phyloP scores from a whole-genome alignment of 176 grass and related monocot species.

The Avena sativa region DNA sequence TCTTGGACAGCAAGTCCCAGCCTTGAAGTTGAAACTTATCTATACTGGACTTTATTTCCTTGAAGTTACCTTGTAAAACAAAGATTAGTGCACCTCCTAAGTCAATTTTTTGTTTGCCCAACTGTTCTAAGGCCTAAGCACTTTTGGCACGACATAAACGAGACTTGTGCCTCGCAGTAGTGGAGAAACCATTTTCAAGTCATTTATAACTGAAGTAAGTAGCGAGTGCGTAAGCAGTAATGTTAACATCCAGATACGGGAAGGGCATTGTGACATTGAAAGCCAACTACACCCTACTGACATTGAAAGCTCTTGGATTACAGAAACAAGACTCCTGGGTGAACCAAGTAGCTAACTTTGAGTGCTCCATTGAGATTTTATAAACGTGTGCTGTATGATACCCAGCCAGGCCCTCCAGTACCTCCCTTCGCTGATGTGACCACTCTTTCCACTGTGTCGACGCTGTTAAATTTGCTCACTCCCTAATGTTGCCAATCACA shows the following conservation, averaged over 20 bases:
- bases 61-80: neutral
- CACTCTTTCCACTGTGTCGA: neutral
- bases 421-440: neutral
- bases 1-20: neutral
- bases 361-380: neutral
- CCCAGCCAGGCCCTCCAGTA: neutral
- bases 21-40: neutral
- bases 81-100: neutral
- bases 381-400: neutral
- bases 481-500: neutral
- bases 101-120: neutral
- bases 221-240: neutral
- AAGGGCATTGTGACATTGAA: neutral
- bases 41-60: neutral
- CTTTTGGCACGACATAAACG: neutral
- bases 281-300: neutral
- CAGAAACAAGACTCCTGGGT: neutral
- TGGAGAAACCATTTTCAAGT: neutral
- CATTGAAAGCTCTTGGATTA: neutral
- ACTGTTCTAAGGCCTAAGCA: neutral
- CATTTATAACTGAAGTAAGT: neutral
- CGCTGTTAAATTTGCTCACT: neutral
- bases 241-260: neutral
- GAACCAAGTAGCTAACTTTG: neutral
- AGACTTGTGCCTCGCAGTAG: neutral